Percentiles rank a stretch among this genome's conserved stretches.
Evolutionary conservation across 2,329 filamentous ascomycete species (phyloP).

Genomic region (Colletotrichum gigasporum): DNA sequence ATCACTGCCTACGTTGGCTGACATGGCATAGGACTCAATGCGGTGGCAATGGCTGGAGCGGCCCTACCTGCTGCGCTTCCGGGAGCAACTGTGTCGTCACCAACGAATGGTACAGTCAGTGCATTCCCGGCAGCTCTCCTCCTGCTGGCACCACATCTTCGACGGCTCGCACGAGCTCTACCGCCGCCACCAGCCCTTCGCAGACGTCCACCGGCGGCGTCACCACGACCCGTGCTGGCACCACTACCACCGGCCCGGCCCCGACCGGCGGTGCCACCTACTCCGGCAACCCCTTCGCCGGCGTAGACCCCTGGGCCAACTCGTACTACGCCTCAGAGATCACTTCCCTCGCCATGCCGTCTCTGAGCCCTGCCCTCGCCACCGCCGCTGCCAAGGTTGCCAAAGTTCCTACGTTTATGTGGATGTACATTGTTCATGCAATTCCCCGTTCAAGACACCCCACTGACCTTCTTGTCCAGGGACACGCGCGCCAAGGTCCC

Average conservation of each 20-base stretch:
- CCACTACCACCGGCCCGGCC: conserved; percentile 37
- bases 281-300: conserved; percentile 64
- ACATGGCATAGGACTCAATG: conserved; percentile 46
- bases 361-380: conserved; percentile 63
- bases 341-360: conserved; percentile 67
- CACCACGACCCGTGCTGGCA: conserved; percentile 35
- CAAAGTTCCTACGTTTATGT: conserved; percentile 62
- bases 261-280: conserved; percentile 49
- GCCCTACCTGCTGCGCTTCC: conserved; percentile 54
- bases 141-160: conserved; percentile 31
- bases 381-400: conserved; percentile 62
- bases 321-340: conserved; percentile 65
- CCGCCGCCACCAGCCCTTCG: conserved; percentile 39
- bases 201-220: conserved; percentile 43
- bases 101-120: conserved; percentile 51
- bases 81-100: conserved; percentile 48
- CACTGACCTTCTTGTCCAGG: conserved; percentile 42
- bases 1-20: conserved; percentile 8
- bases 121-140: conserved; percentile 37
- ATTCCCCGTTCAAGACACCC: conserved; percentile 16
- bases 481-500: conserved; percentile 60
- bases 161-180: conserved; percentile 32
- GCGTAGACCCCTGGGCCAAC: conserved; percentile 62
- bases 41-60: conserved; percentile 54
- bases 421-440: conserved; percentile 50